Conservation (phyloP, 768 basidiomycete species). For the Auricularia sp. region DNA sequence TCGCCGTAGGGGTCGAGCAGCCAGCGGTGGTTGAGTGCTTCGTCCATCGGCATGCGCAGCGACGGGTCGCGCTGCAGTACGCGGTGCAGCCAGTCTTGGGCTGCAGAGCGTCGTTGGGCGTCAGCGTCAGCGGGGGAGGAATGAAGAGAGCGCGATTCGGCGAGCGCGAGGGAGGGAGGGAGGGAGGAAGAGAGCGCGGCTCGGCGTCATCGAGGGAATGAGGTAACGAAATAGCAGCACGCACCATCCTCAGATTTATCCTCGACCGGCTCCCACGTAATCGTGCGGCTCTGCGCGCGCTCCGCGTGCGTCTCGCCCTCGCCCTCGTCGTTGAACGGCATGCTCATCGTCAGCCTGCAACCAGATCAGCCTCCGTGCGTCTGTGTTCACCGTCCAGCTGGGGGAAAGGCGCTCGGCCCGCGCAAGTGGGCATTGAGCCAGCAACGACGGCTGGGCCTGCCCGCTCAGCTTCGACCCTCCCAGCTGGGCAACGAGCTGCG, state of each 20-base stretch:
- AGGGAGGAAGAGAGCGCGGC: background rate
- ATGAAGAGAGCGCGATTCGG: too few relatives aligned
- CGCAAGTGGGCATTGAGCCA: too few relatives aligned
- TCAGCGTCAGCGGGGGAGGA: background rate
- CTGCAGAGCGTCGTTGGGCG: slow-evolving; percentile 23
- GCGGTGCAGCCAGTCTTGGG: slow-evolving; percentile 49
- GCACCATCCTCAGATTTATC: slow-evolving; percentile 39
- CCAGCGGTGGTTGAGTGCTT: slow-evolving; percentile 73
- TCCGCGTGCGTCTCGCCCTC: slow-evolving; percentile 45
- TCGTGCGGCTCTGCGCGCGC: slow-evolving; percentile 45
- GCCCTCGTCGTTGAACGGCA: slow-evolving; percentile 77
- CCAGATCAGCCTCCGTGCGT: background rate
- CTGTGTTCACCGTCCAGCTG: too few relatives aligned
- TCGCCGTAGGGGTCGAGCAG: slow-evolving; percentile 22
- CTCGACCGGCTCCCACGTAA: slow-evolving; percentile 51
- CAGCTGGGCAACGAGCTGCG: background rate
- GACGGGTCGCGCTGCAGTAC: slow-evolving; percentile 59
- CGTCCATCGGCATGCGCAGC: slow-evolving; percentile 57
- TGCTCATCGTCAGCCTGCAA: slow-evolving; percentile 60
- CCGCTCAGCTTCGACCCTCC: slow-evolving; percentile 4
- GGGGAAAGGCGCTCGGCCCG: too few relatives aligned
- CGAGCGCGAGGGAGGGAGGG: too few relatives aligned
- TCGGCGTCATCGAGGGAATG: too few relatives aligned
- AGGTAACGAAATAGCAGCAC: slow-evolving; percentile 7
- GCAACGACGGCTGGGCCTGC: too few relatives aligned